A percentile compares a stretch with the other conserved stretches of the same genome.
Conservation (phyloP, 257 asterid species). For the Striga asiatica region DNA sequence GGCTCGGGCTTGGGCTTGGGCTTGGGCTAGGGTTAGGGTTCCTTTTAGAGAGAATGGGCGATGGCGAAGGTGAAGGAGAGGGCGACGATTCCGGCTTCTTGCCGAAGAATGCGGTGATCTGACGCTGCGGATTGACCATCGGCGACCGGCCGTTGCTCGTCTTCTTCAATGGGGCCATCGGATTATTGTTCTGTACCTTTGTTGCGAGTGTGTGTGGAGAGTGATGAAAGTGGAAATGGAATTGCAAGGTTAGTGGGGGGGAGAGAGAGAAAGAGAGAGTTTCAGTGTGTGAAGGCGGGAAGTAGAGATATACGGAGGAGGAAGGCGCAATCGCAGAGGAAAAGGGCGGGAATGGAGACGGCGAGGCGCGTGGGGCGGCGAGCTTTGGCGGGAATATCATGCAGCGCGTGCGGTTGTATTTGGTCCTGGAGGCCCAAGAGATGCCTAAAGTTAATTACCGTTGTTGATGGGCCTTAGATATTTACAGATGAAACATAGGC, state of each 20-base stretch:
- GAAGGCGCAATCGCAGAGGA: neutral
- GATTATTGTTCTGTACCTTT: neutral
- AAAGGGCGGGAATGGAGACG: slow-evolving; percentile 17
- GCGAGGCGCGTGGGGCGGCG: slow-evolving; percentile 16
- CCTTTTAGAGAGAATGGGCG: slow-evolving; percentile 23
- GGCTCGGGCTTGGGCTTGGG: slow-evolving; percentile 22
- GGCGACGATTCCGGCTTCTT: slow-evolving; percentile 34
- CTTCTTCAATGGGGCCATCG: slow-evolving; percentile 42
- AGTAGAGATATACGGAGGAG: slow-evolving; percentile 4
- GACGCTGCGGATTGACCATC: slow-evolving; percentile 69
- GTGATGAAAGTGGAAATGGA: neutral
- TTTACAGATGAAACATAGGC: no score
- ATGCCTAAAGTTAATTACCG: no score
- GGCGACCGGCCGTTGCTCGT: slow-evolving; percentile 86
- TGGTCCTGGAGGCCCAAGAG: neutral
- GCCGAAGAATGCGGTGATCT: slow-evolving; percentile 77
- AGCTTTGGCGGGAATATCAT: slow-evolving; percentile 24
- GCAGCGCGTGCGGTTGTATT: no score
- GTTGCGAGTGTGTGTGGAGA: neutral
- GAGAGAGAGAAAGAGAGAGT: neutral
- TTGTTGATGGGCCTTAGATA: no score
- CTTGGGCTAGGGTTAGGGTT: slow-evolving; percentile 34
- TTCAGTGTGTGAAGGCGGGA: slow-evolving; percentile 11
- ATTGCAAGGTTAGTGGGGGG: neutral
- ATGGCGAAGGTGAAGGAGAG: slow-evolving; percentile 28